Base-by-base conservation (phyloP, 2,329 filamentous ascomycete species). In the Neoascochyta sp. region DNA sequence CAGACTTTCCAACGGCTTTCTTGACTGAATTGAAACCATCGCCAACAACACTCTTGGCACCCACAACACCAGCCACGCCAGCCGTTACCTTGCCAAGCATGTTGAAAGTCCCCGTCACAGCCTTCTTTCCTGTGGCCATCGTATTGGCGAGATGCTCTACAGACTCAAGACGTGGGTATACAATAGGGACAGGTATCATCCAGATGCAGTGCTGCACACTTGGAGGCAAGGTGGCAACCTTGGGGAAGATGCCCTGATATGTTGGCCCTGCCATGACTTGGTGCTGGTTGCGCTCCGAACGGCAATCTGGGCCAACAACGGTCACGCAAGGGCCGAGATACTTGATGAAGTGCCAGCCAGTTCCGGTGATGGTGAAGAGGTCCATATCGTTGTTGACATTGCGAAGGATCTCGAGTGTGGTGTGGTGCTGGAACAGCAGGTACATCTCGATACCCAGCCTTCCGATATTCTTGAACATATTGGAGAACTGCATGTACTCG, bases 291-390 rank as follows among this genome's bases (percentile, higher is more conserved):
- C 92, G 74, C 65, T 98, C 92, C 4, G 89, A 95, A 29, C 92
- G 80, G 47, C 88, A 90, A 62, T 98, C 92, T 2, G 86, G 83
- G 0, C 90, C 92, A 28, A 95, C 82, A 1, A 94, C 83, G 1
- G 87, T 88, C 9, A 98, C 81, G 4, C 86, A 86, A 1, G 92
- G 92, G 0, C 92, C 92, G 5, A 98, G 77, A 52, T 85, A 95
- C 65, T 98, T 98, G 65, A 98, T 79, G 62, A 96, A 98, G 63
- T 98, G 92, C 92, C 92, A 98, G 6, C 92, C 92, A 12, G 84
- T 84, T n/a, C 92, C 90, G 0, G 92, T 96, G 32, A 98, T 83
- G 1, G 90, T 96, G 66, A 98, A 98, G 5, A 98, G 77, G 51
- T 98, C 92, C 26, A 81, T 75, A 54, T 98, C 92, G 25, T 86